Conservation (phyloP, 305 asterid species). For the Solanum aculeatissimum region DNA sequence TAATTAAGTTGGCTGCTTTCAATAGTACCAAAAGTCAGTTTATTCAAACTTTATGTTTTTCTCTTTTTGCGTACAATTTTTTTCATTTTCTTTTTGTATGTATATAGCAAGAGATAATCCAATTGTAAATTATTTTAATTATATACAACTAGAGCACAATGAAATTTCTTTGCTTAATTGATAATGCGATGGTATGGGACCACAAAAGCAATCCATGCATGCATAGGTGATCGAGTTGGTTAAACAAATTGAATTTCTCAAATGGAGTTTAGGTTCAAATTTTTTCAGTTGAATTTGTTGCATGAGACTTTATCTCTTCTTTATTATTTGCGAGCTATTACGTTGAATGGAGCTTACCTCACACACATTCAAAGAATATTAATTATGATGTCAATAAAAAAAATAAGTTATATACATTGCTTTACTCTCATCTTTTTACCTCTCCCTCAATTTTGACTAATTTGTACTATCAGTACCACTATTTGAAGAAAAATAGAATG, state of each 20-base stretch:
- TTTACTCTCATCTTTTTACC: not conserved
- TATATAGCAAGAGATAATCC: not conserved
- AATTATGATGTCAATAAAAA: too few species aligned
- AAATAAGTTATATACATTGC: too few species aligned
- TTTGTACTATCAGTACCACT: not conserved
- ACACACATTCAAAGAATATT: not conserved
- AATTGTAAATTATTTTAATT: too few species aligned
- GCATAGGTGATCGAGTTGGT: too few species aligned
- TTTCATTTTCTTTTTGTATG: not conserved
- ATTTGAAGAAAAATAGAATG: not conserved
- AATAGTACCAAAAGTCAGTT: not conserved
- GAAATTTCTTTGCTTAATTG: not conserved
- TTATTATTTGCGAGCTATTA: fast-evolving
- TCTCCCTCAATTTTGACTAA: not conserved
- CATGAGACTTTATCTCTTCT: not conserved
- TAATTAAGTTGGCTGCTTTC: not conserved
- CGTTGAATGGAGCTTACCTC: not conserved
- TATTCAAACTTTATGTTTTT: not conserved
- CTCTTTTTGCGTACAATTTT: not conserved
- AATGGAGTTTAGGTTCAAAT: not conserved
- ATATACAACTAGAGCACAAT: not conserved
- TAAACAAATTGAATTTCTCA: too few species aligned
- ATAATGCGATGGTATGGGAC: not conserved
- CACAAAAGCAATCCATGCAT: not conserved
- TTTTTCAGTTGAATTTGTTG: not conserved